Conservation (phyloP, 805 yeast species). For the Scheffersomyces lignosus region DNA sequence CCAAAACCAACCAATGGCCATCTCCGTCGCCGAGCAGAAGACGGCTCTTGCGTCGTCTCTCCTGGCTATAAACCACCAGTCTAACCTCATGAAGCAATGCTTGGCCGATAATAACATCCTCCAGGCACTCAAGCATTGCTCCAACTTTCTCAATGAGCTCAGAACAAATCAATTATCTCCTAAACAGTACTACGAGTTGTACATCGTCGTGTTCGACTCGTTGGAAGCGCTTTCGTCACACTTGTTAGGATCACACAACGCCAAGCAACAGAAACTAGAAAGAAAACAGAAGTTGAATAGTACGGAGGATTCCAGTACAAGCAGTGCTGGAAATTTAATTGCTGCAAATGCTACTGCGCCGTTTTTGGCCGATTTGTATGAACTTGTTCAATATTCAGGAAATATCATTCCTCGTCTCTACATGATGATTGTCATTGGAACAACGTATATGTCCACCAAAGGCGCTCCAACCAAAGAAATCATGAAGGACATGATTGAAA, state of each 20-base stretch:
- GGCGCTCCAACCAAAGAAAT: constrained; percentile 83
- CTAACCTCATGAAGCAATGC: constrained; percentile 72
- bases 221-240: constrained; percentile 65
- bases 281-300: neutral
- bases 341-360: constrained; percentile 23
- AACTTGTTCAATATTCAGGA: constrained; percentile 92
- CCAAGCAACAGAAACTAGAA: constrained; percentile 42
- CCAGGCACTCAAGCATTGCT: constrained; percentile 87
- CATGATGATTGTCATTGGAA: constrained; percentile 93
- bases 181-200: constrained; percentile 89
- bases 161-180: constrained; percentile 77
- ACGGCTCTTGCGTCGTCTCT: constrained; percentile 27
- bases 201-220: constrained; percentile 81
- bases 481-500: constrained; percentile 94
- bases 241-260: constrained; percentile 65
- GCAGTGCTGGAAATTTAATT: neutral
- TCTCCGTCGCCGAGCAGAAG: constrained; percentile 13
- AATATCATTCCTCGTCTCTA: constrained; percentile 90
- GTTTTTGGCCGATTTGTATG: constrained; percentile 81
- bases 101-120: constrained; percentile 66
- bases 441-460: constrained; percentile 75
- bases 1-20: too few species aligned
- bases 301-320: neutral
- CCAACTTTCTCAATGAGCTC: constrained; percentile 77
- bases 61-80: constrained; percentile 62